Conservation (phyloP, 1,139 yeast genomes). For the Wickerhamomyces sp. region DNA sequence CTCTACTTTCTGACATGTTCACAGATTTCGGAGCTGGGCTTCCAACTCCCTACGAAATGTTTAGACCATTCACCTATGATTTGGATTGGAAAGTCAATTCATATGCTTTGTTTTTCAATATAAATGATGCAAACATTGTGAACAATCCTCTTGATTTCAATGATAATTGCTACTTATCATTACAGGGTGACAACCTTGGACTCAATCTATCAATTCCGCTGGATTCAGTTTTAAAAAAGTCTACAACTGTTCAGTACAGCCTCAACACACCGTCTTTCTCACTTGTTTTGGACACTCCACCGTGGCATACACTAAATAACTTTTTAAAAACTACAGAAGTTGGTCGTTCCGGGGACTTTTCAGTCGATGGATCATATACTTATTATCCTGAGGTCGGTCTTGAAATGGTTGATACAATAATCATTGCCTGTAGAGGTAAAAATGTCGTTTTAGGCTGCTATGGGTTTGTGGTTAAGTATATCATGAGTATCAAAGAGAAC, state of each 20-base stretch:
- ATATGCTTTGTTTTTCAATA: constrained; percentile 64
- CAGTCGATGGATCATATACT: constrained; percentile 61
- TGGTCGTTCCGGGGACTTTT: constrained; percentile 64
- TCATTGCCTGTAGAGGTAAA: constrained; percentile 59
- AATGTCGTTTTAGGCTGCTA: constrained; percentile 66
- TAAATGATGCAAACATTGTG: constrained; percentile 82
- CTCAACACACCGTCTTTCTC: constrained; percentile 58
- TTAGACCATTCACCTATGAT: constrained; percentile 63
- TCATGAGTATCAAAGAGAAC: constrained; percentile 77
- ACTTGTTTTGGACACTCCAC: constrained; percentile 69
- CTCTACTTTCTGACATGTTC: constrained; percentile 66
- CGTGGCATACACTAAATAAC: constrained; percentile 83
- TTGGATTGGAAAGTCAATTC: constrained; percentile 55
- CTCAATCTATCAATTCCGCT: constrained; percentile 54
- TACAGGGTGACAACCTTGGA: constrained; percentile 59
- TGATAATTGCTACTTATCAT: constrained; percentile 71
- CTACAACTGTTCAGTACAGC: constrained; percentile 49
- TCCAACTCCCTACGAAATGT: constrained; percentile 66
- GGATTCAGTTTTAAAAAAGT: constrained; percentile 51
- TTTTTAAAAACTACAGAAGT: constrained; percentile 58
- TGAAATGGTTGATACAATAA: constrained; percentile 64
- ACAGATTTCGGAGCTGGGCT: constrained; percentile 77
- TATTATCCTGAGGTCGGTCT: constrained; percentile 55
- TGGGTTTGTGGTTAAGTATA: constrained; percentile 73
- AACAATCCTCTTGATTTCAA: constrained; percentile 81